Evolutionary conservation across 352 stramenopile species (phyloP), one percentile per base, ranked within the genome.

Genomic region (Globisporangium emineosum): DNA sequence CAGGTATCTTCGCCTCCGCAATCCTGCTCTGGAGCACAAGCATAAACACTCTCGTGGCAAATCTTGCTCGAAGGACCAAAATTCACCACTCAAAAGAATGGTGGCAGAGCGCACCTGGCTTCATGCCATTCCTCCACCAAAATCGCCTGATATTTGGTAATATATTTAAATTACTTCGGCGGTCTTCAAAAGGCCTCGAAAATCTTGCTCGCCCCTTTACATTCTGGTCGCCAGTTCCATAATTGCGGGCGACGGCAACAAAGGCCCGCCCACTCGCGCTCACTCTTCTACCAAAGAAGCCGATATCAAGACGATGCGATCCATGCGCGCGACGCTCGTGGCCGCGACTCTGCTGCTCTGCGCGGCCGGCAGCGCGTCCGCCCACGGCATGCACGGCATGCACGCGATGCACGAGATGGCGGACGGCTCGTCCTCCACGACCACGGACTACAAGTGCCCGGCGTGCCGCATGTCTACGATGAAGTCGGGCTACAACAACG

Each of bases 401-500:
- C 66, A 71, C 61, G 60, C 8, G 2, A 68, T 70, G 66, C 64
- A 67, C 27, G 66, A 7, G 21, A 67, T 70, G 66, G 56, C 42
- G 23, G 45, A 70, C 27, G 62, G 33, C 33, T 47, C 40, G 15
- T 47, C 37, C 5, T 59, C 49, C 66, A 69, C 65, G 62, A 73
- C 70, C 65, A 89, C 72, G 8, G 75, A 81, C 60, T 85, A 81
- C 61, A 86, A 72, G 62, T 94, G 86, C 64, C 83, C 86, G 19
- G 74, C 88, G 25, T 94, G 86, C 67, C 77, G 80, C 68, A 89
- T 90, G 83, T 81, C 77, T 15, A 88, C 78, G 27, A 53, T 78
- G 15, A 67, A 81, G 17, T 71, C 40, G 56, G 72, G 67, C 64
- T 88, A 88, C 64, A 68, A 86, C 61, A 87, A 88, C 65, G 57